Evolutionary conservation across 768 basidiomycete genomes (phyloP).

Genomic region (Termitomyces sp.): DNA sequence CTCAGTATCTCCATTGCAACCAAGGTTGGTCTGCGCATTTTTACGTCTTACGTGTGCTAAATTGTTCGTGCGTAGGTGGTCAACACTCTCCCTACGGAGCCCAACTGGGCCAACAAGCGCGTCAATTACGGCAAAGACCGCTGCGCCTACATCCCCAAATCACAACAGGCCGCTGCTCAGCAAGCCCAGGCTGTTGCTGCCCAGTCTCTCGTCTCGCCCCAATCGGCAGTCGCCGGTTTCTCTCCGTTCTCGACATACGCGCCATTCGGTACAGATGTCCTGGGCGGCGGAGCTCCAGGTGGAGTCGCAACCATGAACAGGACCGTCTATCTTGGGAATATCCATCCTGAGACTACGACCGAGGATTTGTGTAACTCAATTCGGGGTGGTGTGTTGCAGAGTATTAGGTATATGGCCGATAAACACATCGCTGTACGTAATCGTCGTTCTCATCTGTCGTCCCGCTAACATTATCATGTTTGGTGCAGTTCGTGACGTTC

Average conservation of each 20-base stretch:
- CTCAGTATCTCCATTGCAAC: constrained; percentile 92
- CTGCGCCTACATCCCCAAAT: constrained; percentile 96
- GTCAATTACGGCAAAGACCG: constrained; percentile 99
- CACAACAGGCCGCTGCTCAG: constrained; percentile 85
- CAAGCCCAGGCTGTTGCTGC: constrained; percentile 87
- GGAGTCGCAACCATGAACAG: constrained; percentile 68
- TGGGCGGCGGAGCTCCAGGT: constrained; percentile 29
- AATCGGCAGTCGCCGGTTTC: constrained; percentile 39
- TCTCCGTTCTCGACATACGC: constrained; percentile 52
- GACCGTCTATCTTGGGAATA: constrained; percentile 94
- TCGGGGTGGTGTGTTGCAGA: constrained; percentile 94
- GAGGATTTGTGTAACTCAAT: constrained; percentile 97
- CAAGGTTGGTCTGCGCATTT: constrained; percentile 57
- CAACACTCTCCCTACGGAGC: constrained; percentile 86
- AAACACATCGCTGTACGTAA: constrained; percentile 90
- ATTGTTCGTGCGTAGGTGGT: constrained; percentile 61
- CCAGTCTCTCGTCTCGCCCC: constrained; percentile 58
- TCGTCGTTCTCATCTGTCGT: not conserved
- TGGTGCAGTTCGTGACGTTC: constrained; percentile 85
- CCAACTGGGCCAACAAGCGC: constrained; percentile 91
- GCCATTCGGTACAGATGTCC: constrained; percentile 47
- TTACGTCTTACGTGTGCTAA: not conserved
- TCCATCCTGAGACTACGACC: constrained; percentile 91
- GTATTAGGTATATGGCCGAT: constrained; percentile 92
- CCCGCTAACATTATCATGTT: no score